Conservation (phyloP, 1,284 basidiomycete species). For the Hemileia vastatrix region DNA sequence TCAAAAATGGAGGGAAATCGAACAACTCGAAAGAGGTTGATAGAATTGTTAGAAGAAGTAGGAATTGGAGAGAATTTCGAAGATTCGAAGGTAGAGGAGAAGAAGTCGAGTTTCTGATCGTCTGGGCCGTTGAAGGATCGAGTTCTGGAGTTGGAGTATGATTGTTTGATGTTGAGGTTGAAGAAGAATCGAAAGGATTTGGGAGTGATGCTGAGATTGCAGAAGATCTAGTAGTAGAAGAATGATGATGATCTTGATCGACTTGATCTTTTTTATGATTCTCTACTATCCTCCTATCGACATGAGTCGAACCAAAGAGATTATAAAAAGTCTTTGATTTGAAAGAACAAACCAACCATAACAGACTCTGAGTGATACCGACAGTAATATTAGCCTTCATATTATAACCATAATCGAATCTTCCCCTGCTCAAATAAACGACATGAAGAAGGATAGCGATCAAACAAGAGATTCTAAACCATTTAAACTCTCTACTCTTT, state of each 20-base stretch:
- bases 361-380: slow-evolving; percentile 59
- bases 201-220: slow-evolving; percentile 49
- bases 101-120: slow-evolving; percentile 27
- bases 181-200: slow-evolving; percentile 52
- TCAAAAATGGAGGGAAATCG: slow-evolving; percentile 70
- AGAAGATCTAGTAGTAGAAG: slow-evolving; percentile 42
- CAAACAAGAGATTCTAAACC: too few relatives aligned
- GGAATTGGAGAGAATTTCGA: slow-evolving; percentile 49
- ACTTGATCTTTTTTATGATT: neutral
- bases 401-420: slow-evolving; percentile 93
- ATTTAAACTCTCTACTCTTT: too few relatives aligned
- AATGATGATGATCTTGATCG: neutral
- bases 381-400: slow-evolving; percentile 71
- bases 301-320: slow-evolving; percentile 14
- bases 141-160: slow-evolving; percentile 36
- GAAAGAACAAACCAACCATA: slow-evolving; percentile 72
- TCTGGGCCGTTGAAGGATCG: slow-evolving; percentile 20
- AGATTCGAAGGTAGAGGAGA: slow-evolving; percentile 36
- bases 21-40: slow-evolving; percentile 77
- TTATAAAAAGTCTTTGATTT: slow-evolving; percentile 26
- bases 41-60: slow-evolving; percentile 61
- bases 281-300: neutral
- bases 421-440: slow-evolving; percentile 62
- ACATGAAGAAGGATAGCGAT: too few relatives aligned
- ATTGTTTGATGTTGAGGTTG: slow-evolving; percentile 28